phyloP scores from a whole-genome alignment of 2,329 filamentous ascomycete genomes.

The Aspergillus candidus region DNA sequence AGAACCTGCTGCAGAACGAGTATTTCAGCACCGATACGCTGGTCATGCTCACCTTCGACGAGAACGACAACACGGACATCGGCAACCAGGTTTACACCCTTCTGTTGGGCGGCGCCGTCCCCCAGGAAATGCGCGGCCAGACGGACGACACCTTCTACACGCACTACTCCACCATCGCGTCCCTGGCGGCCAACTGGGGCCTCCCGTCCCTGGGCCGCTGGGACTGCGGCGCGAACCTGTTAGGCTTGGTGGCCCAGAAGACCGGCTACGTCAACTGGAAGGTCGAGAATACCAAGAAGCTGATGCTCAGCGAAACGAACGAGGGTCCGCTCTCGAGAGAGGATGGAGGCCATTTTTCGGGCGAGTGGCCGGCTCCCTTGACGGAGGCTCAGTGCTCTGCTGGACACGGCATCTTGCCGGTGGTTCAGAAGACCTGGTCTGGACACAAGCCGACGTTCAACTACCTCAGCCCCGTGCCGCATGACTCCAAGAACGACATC shows the following conservation, averaged over 20 bases:
- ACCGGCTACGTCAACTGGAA: slow-evolving; percentile 50
- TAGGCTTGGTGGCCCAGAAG: slow-evolving; percentile 52
- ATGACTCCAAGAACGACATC: slow-evolving; percentile 15
- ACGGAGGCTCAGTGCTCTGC: slow-evolving; percentile 31
- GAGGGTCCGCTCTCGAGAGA: slow-evolving; percentile 38
- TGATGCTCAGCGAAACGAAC: slow-evolving; percentile 52
- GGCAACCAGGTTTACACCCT: slow-evolving; percentile 65
- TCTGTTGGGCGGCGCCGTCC: slow-evolving; percentile 69
- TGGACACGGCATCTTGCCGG: slow-evolving; percentile 28
- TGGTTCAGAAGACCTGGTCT: slow-evolving; percentile 28
- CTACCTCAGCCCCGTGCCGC: slow-evolving; percentile 26
- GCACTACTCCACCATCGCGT: slow-evolving; percentile 65
- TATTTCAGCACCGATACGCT: slow-evolving; percentile 73
- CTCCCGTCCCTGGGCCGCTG: slow-evolving; percentile 64
- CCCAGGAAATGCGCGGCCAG: slow-evolving; percentile 57
- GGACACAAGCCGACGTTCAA: slow-evolving; percentile 24
- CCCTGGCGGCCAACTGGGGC: slow-evolving; percentile 64
- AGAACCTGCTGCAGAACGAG: slow-evolving; percentile 61
- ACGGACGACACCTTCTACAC: slow-evolving; percentile 65
- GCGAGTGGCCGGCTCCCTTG: slow-evolving; percentile 26
- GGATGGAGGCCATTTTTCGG: slow-evolving; percentile 18
- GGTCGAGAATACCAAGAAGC: slow-evolving; percentile 31
- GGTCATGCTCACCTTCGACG: slow-evolving; percentile 77
- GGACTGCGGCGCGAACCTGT: slow-evolving; percentile 68
- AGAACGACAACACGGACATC: slow-evolving; percentile 62